A percentile compares a stretch with the other conserved stretches of the same genome.
These are phyloP conservation scores for Globisporangium alternatum DNA, from an alignment of 352 stramenopile species.

Conservation along the genomic window DNA sequence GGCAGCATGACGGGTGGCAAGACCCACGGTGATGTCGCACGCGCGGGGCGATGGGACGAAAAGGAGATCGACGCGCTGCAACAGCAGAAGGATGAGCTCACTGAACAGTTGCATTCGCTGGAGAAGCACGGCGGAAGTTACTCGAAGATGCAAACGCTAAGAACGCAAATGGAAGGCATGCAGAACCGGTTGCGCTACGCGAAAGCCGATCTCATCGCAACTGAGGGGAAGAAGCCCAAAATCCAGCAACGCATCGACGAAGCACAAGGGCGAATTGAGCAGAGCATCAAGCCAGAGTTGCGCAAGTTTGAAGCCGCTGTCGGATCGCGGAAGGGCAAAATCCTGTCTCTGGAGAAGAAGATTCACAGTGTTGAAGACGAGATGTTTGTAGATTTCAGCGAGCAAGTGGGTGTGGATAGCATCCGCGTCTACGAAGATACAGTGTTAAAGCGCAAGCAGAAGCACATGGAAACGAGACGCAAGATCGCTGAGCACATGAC, in stretches of 20 bases:
- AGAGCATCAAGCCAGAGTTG: constrained; percentile 62
- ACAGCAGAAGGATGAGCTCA: constrained; percentile 81
- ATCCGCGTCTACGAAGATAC: constrained; percentile 93
- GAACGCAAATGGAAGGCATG: constrained; percentile 68
- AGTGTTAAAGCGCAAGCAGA: constrained; percentile 83
- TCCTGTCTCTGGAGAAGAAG: constrained; percentile 48
- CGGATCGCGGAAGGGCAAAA: constrained; percentile 37
- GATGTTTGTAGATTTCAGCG: constrained; percentile 84
- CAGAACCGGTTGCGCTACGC: constrained; percentile 71
- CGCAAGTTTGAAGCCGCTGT: constrained; percentile 54
- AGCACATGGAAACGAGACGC: constrained; percentile 63
- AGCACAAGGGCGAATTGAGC: constrained; percentile 42
- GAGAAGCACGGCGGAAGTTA: constrained; percentile 74
- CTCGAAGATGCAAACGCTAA: constrained; percentile 57
- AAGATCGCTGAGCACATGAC: constrained; percentile 76
- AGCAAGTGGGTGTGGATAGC: constrained; percentile 69
- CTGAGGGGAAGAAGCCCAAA: constrained; percentile 65
- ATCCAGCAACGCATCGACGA: constrained; percentile 60
- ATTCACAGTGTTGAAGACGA: constrained; percentile 80
- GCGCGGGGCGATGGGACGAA: constrained; percentile 91
- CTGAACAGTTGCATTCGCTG: constrained; percentile 58
- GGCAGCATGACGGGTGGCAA: constrained; percentile 98
- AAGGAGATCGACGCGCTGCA: constrained; percentile 88
- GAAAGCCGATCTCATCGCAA: constrained; percentile 72
- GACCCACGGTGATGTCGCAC: constrained; percentile 79